These are phyloP conservation scores for Rhizopogon vesiculosus DNA, from an alignment of 768 basidiomycete genomes.

Conservation along the genomic window DNA sequence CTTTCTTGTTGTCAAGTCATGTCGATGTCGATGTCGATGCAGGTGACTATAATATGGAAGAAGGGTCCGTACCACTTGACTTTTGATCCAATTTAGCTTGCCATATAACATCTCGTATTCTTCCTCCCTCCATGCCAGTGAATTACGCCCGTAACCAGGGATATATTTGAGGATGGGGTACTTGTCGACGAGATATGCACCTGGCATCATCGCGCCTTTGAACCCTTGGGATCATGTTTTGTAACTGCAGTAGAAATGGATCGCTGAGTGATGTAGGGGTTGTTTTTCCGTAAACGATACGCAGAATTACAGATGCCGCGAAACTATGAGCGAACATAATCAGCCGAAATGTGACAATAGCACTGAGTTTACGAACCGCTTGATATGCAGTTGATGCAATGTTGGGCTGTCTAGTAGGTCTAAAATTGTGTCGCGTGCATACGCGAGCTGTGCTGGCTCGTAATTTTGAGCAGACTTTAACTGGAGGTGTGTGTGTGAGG, in stretches of 20 bases:
- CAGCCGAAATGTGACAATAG: neutral
- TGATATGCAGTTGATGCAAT: constrained; percentile 17
- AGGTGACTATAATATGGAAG: constrained; percentile 1
- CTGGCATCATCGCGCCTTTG: constrained; percentile 26
- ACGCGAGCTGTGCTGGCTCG: constrained; percentile 38
- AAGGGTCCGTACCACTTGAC: constrained; percentile 32
- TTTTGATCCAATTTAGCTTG: constrained; percentile 40
- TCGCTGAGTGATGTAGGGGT: constrained; percentile 11
- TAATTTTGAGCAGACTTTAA: constrained; percentile 43
- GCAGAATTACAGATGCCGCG: constrained; percentile 21
- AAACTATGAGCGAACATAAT: constrained; percentile 9
- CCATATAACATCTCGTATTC: constrained; percentile 46
- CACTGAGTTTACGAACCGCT: constrained; percentile 31
- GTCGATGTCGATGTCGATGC: constrained; percentile 17
- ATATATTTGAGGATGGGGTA: constrained; percentile 38
- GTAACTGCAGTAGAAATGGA: constrained; percentile 21
- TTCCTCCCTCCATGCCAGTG: constrained; percentile 48
- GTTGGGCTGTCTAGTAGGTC: constrained; percentile 21
- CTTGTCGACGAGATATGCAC: constrained; percentile 29
- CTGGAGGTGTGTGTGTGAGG: constrained; percentile 50
- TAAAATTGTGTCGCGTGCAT: constrained; percentile 18
- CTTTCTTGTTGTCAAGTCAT: constrained; percentile 3
- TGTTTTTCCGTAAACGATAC: constrained; percentile 24
- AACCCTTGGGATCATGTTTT: constrained; percentile 24
- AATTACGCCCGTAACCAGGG: constrained; percentile 57